Percentiles rank a stretch among this genome's conserved stretches.
These are phyloP conservation scores for Nannizzia gypsea DNA, from an alignment of 2,329 filamentous ascomycete genomes.

Conservation along the genomic window DNA sequence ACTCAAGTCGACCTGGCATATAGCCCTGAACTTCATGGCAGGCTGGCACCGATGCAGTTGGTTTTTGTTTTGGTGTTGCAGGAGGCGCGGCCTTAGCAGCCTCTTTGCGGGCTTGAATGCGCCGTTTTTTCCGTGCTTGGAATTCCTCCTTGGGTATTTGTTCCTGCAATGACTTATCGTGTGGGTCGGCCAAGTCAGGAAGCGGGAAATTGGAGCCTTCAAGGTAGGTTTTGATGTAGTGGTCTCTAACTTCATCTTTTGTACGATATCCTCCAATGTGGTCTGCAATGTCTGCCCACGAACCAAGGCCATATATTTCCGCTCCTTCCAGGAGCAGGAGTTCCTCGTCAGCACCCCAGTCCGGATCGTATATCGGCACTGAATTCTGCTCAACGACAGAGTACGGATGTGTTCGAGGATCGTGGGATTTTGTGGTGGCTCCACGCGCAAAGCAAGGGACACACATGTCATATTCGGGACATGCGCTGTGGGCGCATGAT, in stretches of 20 bases:
- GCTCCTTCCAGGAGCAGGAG: slow-evolving; percentile 84
- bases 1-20: slow-evolving; percentile 94
- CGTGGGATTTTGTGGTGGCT: slow-evolving; percentile 67
- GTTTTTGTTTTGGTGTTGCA: slow-evolving; percentile 83
- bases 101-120: slow-evolving; percentile 86
- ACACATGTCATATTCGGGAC: slow-evolving; percentile 92
- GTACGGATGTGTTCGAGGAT: slow-evolving; percentile 74
- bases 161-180: slow-evolving; percentile 66
- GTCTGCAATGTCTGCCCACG: slow-evolving; percentile 95
- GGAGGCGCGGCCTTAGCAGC: slow-evolving; percentile 72
- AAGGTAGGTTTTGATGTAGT: slow-evolving; percentile 82
- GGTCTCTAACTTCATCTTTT: slow-evolving; percentile 90
- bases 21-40: slow-evolving; percentile 98
- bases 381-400: slow-evolving; percentile 97
- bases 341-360: slow-evolving; percentile 97
- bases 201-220: slow-evolving; percentile 74
- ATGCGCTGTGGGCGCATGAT: slow-evolving; percentile 69
- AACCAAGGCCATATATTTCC: slow-evolving; percentile 90
- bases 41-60: slow-evolving; percentile 84
- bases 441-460: slow-evolving; percentile 87
- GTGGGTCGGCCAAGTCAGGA: slow-evolving; percentile 71
- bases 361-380: slow-evolving; percentile 85
- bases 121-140: slow-evolving; percentile 77
- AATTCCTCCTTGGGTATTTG: slow-evolving; percentile 83
- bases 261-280: slow-evolving; percentile 91